Evolutionary conservation across 1,139 yeast species (phyloP), one percentile per base, ranked within the genome.

Genomic region (Pichia sp.): DNA sequence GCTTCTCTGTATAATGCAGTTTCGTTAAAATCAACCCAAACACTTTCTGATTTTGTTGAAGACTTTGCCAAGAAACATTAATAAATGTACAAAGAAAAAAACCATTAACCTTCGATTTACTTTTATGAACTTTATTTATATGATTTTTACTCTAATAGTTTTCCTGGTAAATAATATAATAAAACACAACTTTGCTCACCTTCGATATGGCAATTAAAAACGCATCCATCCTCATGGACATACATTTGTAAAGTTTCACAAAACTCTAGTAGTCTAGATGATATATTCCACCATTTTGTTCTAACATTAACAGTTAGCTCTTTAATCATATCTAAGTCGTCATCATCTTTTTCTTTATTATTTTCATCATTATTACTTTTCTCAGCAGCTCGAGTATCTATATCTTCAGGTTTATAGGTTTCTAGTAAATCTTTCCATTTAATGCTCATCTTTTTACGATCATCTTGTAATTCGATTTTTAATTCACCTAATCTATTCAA

Each of bases 1-100:
- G 93, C 96, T 25, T 90, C 97, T 16, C 75, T 90, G 53, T 88
- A 93, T 69, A 93, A 93, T 65, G 97, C 98, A 16, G 87, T 93
- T 46, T 68, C 83, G 11, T 73, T 81, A 49, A 75, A 77, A 46
- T 82, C 93, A 60, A 85, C 84, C 30, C 74, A 83, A 56, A 65
- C 73, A 50, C 74, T 90, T 60, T 83, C 76, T 42, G 71, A 75
- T 39, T 87, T 80, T 63, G 73, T 89, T 49, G 70, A 74, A 30
- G 75, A 79, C 48, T 93, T 90, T 71, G 95, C 86, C 46, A 64
- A 74, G 50, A 68, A 66, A 39, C 66, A 72, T 53, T 50, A 61
- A 54, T 64, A 60, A 55, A 11, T 19, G 22, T 11, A 27, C 18
- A 3, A 11, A 27, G 13, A 27, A 30, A 31, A 31, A 31, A 13